Base-by-base conservation (phyloP, 164 flowering plant species). In the Magnolia kwangsiensis region DNA sequence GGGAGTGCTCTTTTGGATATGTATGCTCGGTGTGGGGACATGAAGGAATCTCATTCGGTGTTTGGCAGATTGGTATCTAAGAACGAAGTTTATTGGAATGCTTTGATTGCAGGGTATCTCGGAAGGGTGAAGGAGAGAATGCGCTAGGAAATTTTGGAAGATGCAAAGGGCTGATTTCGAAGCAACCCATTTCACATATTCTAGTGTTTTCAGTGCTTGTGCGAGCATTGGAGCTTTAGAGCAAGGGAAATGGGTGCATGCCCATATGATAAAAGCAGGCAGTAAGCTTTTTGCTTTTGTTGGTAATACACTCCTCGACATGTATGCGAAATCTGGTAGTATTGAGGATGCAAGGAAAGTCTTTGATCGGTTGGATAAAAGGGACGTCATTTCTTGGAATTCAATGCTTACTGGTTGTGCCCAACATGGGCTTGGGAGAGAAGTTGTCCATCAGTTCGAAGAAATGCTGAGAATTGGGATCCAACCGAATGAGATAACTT, bases 11-110 rank as follows among this genome's bases (percentile, higher is more conserved):
- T 90, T 72, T 79, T 92, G 65, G 92, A 90, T 69, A 85, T 92
- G 90, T 92, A 90, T 78, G 79, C 89, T 3, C 85, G 90, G 81
- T 83, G 80, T 76, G 89, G 83, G 7, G 63, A 29, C n/a, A 80
- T 92, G 84, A 75, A 78, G 45, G 90, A 85, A 55, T 91, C 91
- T 8, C 78, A 73, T 69, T 59, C 71, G 14, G 76, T 84, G 2
- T 92, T 92, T 80, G 82, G 82, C 73, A 81, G 76, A 68, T 70
- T 90, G 78, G 75, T 37, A 29, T 76, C 73, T 4, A 89, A 83
- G 79, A 92, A 89, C 76, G 93, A 87, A 76, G 96, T 90, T 13
- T 87, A 90, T 65, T 92, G 93, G 93, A 92, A 90, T 85, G 92
- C 95, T 77, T 76, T 92, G 79, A 90, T 92, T 81, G 91, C 95